phyloP scores from a whole-genome alignment of 2,329 filamentous ascomycete species.

The Fusarium marasasianum region DNA sequence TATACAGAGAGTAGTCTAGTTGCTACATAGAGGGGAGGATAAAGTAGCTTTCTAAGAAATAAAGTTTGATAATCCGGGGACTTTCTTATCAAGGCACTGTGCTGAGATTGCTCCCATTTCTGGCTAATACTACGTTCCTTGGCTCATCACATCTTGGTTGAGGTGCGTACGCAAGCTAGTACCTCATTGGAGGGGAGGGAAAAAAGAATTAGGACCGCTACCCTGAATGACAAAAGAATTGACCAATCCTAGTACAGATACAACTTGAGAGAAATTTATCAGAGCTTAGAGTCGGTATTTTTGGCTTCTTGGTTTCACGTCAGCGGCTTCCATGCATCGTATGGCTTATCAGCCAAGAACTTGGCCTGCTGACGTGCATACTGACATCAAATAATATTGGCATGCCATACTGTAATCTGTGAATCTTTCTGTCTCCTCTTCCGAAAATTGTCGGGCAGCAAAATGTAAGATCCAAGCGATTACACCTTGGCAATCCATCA shows the following conservation, averaged over 20 bases:
- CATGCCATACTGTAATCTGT: no score
- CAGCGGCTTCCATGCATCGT: rapidly evolving
- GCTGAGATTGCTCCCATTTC: background rate
- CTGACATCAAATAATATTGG: no score
- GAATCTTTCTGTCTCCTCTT: no score
- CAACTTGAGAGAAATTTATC: no score
- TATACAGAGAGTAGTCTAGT: background rate
- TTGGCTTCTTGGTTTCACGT: rapidly evolving
- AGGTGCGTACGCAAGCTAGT: background rate
- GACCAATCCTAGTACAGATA: no score
- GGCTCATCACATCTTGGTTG: background rate
- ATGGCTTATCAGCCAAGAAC: background rate
- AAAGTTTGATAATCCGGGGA: background rate
- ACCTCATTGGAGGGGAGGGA: background rate
- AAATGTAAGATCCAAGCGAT: no score
- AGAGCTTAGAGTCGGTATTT: background rate
- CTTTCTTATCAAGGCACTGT: background rate
- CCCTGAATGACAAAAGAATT: background rate
- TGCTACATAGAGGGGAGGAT: background rate
- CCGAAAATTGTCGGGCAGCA: background rate
- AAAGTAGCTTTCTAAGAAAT: rapidly evolving
- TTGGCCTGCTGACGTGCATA: background rate
- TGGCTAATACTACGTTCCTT: background rate
- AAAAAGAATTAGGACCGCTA: background rate
- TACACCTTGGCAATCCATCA: background rate